Evolutionary conservation across 129 eudicot genomes (phyloP).

Genomic region (Helichrysum umbraculigerum): DNA sequence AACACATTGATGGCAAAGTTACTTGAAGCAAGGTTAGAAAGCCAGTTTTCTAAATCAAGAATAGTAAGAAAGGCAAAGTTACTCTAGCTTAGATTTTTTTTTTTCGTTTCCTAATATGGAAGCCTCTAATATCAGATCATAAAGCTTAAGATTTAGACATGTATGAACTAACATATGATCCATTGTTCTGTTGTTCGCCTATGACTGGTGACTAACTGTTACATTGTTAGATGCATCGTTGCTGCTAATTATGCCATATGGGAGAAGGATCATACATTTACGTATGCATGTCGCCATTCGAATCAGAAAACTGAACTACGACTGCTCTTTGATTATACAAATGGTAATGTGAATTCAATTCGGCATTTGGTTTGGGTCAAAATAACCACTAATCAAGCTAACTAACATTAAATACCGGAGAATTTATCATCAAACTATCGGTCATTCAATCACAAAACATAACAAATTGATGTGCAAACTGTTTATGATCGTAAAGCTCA

Average conservation of each 20-base stretch:
- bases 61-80: conserved; percentile 25
- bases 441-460: no score
- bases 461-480: no score
- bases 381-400: background rate
- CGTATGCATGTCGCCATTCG: background rate
- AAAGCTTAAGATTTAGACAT: background rate
- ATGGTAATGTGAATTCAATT: background rate
- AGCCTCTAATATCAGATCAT: background rate
- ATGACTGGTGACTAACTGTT: background rate
- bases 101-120: background rate
- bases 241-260: background rate
- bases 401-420: background rate
- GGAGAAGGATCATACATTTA: background rate
- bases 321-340: background rate
- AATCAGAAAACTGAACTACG: background rate
- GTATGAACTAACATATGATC: background rate
- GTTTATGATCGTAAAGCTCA: no score
- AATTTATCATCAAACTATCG: no score
- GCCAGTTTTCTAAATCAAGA: conserved; percentile 43
- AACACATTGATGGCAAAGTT: conserved; percentile 76
- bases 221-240: background rate
- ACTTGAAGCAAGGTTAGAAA: conserved; percentile 78
- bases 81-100: background rate
- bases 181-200: conserved; percentile 1
- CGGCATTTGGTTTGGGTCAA: background rate